Evolutionary conservation across 768 basidiomycete genomes (phyloP), one percentile per base, ranked within the genome.

Genomic region (Psilocybe azurescens): DNA sequence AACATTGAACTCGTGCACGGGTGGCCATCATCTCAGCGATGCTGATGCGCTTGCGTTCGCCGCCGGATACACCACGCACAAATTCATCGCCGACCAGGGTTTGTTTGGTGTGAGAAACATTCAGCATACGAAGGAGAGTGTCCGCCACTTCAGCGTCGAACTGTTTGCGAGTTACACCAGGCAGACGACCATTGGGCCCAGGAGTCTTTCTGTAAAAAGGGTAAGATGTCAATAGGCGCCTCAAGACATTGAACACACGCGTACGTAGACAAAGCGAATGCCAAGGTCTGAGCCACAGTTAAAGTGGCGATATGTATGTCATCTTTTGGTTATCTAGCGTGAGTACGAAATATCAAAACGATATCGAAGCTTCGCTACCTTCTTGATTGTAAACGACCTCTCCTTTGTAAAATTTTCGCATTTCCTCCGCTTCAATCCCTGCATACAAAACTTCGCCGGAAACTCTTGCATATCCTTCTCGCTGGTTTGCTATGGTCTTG

Each of bases 1-100:
- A 94, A 64, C 87, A 88, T 66, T 93, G 89, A 6, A 94, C 84
- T 38, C 88, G 87, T 10, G 91, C 91, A 54, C 91, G 87, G 2
- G 89, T 90, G 1, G 91, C 83, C 85, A 93, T 89, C 85, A 92
- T 93, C 75, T 95, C 94, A 10, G 90, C 89, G 67, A 95, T 95
- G 60, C 88, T 88, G 14, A 95, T 88, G 47, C 83, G 83, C 63
- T 95, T 95, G 55, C 89, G 82, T 69, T 93, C 91, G 18, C 91
- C 91, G 47, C 92, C 91, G 0, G 88, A 89, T 13, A 93, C 86
- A 24, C 91, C 90, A 14, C 89, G 89, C 8, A 97, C 89, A 67
- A 91, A 93, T 62, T 92, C 94, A 70, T 95, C 88, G 0, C 95
- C 95, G 44, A 97, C 88, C 0, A 91, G 86, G 4, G 94, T 96